Conservation (phyloP, 106 monocot species). For the Alisma plantagoaquatica region DNA sequence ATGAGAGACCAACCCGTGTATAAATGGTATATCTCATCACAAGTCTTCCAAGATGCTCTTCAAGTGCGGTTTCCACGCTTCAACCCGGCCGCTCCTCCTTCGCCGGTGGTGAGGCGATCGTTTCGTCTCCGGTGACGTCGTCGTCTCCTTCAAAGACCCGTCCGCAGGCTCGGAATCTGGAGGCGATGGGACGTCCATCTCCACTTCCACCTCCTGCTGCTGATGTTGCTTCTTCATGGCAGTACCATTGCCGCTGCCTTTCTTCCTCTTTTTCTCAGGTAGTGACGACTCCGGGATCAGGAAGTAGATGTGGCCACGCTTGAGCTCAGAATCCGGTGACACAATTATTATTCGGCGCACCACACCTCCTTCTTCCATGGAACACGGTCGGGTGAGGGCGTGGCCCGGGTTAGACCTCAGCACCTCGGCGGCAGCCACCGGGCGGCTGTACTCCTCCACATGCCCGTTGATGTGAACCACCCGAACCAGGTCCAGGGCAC, state of each 20-base stretch:
- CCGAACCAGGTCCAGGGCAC: conserved; percentile 47
- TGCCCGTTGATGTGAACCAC: conserved; percentile 60
- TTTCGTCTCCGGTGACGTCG: conserved; percentile 7
- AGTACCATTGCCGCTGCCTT: not conserved
- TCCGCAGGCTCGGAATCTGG: too few species aligned
- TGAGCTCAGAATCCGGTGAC: conserved; percentile 39
- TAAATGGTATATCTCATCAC: too few species aligned
- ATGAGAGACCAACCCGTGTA: too few species aligned
- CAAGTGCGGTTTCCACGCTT: conserved; percentile 39
- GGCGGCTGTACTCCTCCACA: conserved; percentile 56
- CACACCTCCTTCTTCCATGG: conserved; percentile 22
- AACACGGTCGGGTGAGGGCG: conserved; percentile 43
- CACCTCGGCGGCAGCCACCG: conserved; percentile 41
- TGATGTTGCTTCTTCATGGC: not conserved
- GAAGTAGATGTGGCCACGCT: conserved; percentile 54
- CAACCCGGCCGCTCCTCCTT: conserved; percentile 14
- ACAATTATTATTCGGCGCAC: conserved; percentile 31
- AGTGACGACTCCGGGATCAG: conserved; percentile 37
- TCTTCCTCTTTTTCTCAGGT: conserved; percentile 1
- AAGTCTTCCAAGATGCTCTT: conserved; percentile 33
- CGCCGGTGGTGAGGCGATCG: conserved; percentile 3
- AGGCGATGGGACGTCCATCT: too few species aligned
- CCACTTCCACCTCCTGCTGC: too few species aligned
- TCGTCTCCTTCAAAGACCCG: not conserved
- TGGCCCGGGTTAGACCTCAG: conserved; percentile 55